Conservation (phyloP, 495 filamentous ascomycete species). For the Penicillium atrosanguineum region DNA sequence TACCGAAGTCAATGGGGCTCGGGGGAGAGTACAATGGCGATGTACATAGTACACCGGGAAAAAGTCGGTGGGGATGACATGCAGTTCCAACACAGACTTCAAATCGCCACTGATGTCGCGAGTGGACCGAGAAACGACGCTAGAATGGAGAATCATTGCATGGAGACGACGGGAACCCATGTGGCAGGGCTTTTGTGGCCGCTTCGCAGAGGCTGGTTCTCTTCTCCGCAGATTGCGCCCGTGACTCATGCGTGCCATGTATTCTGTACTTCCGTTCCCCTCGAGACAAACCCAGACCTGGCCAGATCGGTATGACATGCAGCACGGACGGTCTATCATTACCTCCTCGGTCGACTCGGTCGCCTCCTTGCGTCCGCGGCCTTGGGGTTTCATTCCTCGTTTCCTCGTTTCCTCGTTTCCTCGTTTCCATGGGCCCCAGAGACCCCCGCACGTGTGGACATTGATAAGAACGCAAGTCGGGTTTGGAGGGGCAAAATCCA, state of each 20-base stretch:
- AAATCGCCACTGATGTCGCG: constrained; percentile 16
- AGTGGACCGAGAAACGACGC: constrained; percentile 8
- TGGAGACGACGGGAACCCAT: constrained; percentile 7
- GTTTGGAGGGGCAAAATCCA: neutral
- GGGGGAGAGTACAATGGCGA: constrained; percentile 14
- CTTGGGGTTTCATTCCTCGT: neutral
- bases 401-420: neutral
- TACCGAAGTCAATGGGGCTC: too few species aligned
- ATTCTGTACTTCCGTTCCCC: constrained; percentile 1
- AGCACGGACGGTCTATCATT: constrained; percentile 22
- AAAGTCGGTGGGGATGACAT: constrained; percentile 28
- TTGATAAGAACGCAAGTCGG: neutral
- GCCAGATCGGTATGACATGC: constrained; percentile 22
- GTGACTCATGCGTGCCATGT: neutral
- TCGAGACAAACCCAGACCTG: neutral
- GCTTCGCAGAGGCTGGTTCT: neutral
- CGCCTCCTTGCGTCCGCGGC: constrained; percentile 17
- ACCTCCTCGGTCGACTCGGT: constrained; percentile 7
- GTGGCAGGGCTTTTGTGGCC: constrained; percentile 22
- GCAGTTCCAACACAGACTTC: neutral
- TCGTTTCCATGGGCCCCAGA: neutral
- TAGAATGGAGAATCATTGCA: constrained; percentile 2
- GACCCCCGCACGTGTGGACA: constrained; percentile 9
- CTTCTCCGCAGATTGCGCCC: constrained; percentile 10
- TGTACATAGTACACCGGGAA: constrained; percentile 21